phyloP scores from a whole-genome alignment of 768 basidiomycete species.

The Infundibulicybe gibba region DNA sequence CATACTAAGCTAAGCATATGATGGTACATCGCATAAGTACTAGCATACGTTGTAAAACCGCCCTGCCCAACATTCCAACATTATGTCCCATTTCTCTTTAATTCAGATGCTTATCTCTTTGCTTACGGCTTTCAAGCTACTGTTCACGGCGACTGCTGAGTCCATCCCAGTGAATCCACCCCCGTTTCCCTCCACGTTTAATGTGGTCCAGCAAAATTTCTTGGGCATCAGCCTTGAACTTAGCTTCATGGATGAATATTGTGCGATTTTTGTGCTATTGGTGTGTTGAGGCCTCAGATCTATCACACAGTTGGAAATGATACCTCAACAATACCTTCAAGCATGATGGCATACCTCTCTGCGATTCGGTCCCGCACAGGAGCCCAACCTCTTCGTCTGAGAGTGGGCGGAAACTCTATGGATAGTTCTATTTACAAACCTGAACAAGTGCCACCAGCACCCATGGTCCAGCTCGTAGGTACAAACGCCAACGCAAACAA shows the following conservation, averaged over 20 bases:
- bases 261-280: too few species aligned
- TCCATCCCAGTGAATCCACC: slow-evolving; percentile 28
- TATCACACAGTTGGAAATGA: slow-evolving; percentile 57
- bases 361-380: slow-evolving; percentile 46
- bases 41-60: slow-evolving; percentile 5
- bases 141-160: slow-evolving; percentile 26
- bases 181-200: too few species aligned
- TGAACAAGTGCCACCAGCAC: slow-evolving; percentile 35
- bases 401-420: slow-evolving; percentile 49
- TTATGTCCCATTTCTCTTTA: too few species aligned
- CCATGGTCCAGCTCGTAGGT: neutral
- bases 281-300: too few species aligned
- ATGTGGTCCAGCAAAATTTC: slow-evolving; percentile 50
- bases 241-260: too few species aligned
- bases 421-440: slow-evolving; percentile 41
- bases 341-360: slow-evolving; percentile 57
- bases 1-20: too few species aligned
- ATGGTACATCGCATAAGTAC: too few species aligned
- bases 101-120: slow-evolving; percentile 7
- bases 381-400: slow-evolving; percentile 37
- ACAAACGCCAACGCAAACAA: neutral
- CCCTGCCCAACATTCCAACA: too few species aligned
- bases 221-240: slow-evolving; percentile 66
- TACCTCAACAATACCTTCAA: slow-evolving; percentile 44
- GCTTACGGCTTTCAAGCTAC: slow-evolving; percentile 9